Evolutionary conservation across 2,329 filamentous ascomycete genomes (phyloP).

Genomic region (Pseudogymnoascus sp.): DNA sequence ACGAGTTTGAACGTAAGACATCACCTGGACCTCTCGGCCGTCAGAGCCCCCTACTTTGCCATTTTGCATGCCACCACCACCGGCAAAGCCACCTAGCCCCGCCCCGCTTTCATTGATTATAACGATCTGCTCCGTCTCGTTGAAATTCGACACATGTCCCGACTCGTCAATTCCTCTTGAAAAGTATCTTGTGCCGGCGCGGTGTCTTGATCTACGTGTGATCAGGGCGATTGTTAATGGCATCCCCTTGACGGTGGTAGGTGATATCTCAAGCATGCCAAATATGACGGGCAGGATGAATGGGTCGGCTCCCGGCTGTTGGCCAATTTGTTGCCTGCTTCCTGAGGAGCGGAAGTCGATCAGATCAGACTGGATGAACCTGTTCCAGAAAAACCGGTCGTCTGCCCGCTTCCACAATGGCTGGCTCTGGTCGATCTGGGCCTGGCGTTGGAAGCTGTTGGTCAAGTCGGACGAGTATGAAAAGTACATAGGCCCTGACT

Average conservation of each 20-base stretch:
- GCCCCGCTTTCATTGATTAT: conserved; percentile 75
- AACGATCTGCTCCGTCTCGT: conserved; percentile 91
- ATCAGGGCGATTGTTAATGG: conserved; percentile 80
- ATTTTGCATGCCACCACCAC: conserved; percentile 66
- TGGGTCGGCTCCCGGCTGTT: conserved; percentile 72
- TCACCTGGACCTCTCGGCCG: conserved; percentile 72
- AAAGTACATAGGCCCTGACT: conserved; percentile 88
- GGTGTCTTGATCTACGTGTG: conserved; percentile 77
- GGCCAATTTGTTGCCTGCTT: conserved; percentile 53
- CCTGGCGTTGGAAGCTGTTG: conserved; percentile 91
- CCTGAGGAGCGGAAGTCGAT: conserved; percentile 72
- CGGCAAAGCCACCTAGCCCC: conserved; percentile 71
- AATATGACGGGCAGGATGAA: conserved; percentile 95
- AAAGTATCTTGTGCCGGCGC: conserved; percentile 89
- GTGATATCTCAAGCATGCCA: conserved; percentile 86
- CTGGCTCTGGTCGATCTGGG: conserved; percentile 58
- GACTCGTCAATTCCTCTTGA: conserved; percentile 88
- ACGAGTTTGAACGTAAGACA: conserved; percentile 93
- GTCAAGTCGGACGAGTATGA: conserved; percentile 96
- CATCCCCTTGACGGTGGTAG: conserved; percentile 76
- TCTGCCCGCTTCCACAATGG: conserved; percentile 90
- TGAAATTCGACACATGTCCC: conserved; percentile 96
- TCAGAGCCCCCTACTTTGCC: conserved; percentile 51
- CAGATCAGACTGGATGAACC: conserved; percentile 80
- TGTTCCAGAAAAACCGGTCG: conserved; percentile 98